phyloP scores from a whole-genome alignment of 345 rosid species.

The Nasturtium officinale region DNA sequence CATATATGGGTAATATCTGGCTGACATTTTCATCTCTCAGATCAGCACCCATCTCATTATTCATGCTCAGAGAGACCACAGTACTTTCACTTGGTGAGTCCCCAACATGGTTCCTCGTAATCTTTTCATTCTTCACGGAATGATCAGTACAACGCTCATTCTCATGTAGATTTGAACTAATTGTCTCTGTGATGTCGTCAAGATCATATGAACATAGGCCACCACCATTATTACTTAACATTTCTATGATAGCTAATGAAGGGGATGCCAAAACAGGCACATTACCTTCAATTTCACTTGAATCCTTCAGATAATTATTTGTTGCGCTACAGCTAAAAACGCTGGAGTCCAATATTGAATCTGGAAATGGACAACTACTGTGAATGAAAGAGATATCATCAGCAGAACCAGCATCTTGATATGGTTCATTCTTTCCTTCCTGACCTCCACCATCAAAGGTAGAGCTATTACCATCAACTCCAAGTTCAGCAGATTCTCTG shows the following conservation, averaged over 20 bases:
- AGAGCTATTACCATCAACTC: conserved; percentile 20
- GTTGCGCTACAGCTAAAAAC: conserved; percentile 20
- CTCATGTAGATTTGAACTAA: conserved; percentile 27
- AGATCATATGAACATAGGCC: conserved; percentile 34
- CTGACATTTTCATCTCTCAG: conserved; percentile 35
- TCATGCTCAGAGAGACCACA: conserved; percentile 39
- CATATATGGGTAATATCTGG: conserved; percentile 37
- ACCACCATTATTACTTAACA: conserved; percentile 35
- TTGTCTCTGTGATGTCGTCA: conserved; percentile 26
- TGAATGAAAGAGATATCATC: conserved; percentile 27
- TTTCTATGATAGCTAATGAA: conserved; percentile 23
- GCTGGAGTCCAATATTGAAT: conserved; percentile 22
- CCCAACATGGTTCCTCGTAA: conserved; percentile 23
- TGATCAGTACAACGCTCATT: conserved; percentile 34
- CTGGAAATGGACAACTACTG: conserved; percentile 32
- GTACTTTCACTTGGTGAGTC: conserved; percentile 26
- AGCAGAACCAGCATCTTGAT: conserved; percentile 17
- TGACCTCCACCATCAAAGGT: conserved; percentile 24
- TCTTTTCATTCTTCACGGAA: conserved; percentile 37
- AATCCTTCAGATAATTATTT: conserved; percentile 34
- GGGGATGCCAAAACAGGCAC: conserved; percentile 33
- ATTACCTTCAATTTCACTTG: conserved; percentile 37
- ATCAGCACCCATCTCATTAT: conserved; percentile 44
- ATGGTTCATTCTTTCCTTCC: conserved; percentile 32
- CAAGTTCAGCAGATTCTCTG: conserved; percentile 7